These are phyloP conservation scores for Pseudonectria foliicola DNA, from an alignment of 2,329 filamentous ascomycete genomes.

Conservation along the genomic window DNA sequence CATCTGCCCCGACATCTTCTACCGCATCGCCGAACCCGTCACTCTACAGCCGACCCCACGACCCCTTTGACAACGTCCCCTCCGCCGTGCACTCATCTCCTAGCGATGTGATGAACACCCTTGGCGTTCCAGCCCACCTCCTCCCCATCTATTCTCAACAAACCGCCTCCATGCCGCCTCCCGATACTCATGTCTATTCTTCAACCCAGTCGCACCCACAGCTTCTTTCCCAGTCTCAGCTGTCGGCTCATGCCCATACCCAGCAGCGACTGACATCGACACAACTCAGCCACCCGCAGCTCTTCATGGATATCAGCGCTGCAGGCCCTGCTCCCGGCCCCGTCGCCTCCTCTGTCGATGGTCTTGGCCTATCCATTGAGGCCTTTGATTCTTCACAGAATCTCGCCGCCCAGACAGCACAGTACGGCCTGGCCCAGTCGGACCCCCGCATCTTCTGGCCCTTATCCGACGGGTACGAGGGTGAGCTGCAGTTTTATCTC, in stretches of 20 bases:
- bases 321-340: constrained; percentile 1
- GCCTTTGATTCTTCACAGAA: constrained; percentile 28
- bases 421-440: constrained; percentile 11
- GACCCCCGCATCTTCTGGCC: constrained; percentile 14
- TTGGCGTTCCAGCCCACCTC: constrained; percentile 5
- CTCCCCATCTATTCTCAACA: constrained; percentile 13
- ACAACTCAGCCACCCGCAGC: constrained; percentile 7
- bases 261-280: constrained; percentile 3
- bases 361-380: constrained; percentile 35
- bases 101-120: constrained; percentile 8
- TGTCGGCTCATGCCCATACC: constrained; percentile 2
- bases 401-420: constrained; percentile 3
- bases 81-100: constrained; percentile 9
- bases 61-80: constrained; percentile 7
- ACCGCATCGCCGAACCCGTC: constrained; percentile 12
- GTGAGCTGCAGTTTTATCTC: constrained; percentile 38
- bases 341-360: constrained; percentile 21
- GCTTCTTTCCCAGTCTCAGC: constrained; percentile 8
- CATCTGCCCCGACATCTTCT: constrained; percentile 4
- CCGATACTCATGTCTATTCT: constrained; percentile 15
- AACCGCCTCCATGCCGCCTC: constrained; percentile 6
- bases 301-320: no score
- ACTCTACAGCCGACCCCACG: constrained; percentile 7
- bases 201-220: constrained; percentile 9
- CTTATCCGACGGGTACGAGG: constrained; percentile 39